phyloP scores from a whole-genome alignment of 306 rosid species.

The Abrus precatorius region DNA sequence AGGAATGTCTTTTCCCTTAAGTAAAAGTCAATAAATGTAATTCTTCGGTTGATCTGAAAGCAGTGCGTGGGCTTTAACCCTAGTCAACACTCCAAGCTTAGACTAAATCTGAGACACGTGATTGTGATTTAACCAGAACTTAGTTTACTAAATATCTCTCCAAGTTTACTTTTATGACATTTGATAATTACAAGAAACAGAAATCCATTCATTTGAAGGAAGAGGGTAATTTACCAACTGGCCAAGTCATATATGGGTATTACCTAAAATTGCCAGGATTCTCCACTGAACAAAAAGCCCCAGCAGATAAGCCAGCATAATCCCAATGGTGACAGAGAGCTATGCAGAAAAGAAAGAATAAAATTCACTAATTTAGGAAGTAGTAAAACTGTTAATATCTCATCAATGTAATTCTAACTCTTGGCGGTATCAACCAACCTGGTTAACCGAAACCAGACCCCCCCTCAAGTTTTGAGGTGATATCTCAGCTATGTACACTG shows the following conservation, averaged over 20 bases:
- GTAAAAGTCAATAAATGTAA: neutral
- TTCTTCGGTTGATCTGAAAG: neutral
- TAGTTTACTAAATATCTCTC: neutral
- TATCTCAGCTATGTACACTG: conserved; percentile 95
- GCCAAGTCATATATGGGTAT: conserved; percentile 43
- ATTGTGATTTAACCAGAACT: conserved; percentile 6
- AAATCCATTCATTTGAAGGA: conserved; percentile 20
- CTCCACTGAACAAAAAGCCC: conserved; percentile 97
- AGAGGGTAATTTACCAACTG: conserved; percentile 13
- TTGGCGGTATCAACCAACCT: conserved; percentile 65
- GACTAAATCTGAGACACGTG: conserved; percentile 5
- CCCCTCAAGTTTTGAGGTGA: conserved; percentile 96
- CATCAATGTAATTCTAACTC: conserved; percentile 6
- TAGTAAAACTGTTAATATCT: conserved; percentile 4
- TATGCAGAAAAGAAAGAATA: conserved; percentile 46
- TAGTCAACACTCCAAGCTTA: conserved; percentile 1
- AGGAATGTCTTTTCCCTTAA: neutral
- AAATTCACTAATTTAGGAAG: conserved; percentile 19
- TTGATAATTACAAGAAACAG: conserved; percentile 30
- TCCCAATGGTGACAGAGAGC: conserved; percentile 96
- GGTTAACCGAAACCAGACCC: conserved; percentile 78
- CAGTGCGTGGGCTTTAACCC: conserved; percentile 11
- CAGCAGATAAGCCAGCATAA: conserved; percentile 90
- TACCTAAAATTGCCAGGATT: conserved; percentile 94
- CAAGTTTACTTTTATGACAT: conserved; percentile 28